Evolutionary conservation across 164 flowering plant genomes (phyloP).

Genomic region (Sextonia rubra): DNA sequence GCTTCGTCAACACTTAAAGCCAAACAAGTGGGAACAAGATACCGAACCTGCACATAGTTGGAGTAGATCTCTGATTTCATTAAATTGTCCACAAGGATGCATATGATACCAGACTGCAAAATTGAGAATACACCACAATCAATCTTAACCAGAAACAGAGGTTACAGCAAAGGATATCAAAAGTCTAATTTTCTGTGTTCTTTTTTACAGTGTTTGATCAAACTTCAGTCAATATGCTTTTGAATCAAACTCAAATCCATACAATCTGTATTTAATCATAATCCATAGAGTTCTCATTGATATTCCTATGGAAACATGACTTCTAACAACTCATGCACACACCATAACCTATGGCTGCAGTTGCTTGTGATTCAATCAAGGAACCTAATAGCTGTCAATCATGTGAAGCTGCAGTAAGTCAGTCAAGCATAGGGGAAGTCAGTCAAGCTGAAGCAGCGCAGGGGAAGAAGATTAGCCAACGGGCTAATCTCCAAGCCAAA

Average conservation of each 20-base stretch:
- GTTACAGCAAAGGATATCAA: not conserved
- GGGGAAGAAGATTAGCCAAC: too few relatives aligned
- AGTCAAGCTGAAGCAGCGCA: too few relatives aligned
- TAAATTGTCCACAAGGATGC: slow-evolving; percentile 56
- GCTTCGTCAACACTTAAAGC: not conserved
- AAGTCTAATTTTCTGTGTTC: not conserved
- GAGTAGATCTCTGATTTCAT: slow-evolving; percentile 66
- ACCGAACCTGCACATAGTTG: slow-evolving; percentile 67
- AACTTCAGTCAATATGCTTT: not conserved
- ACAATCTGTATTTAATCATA: not conserved
- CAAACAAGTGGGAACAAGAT: not conserved
- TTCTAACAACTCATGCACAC: not conserved
- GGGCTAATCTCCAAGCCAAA: too few relatives aligned
- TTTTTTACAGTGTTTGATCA: not conserved
- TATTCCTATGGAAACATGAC: not conserved
- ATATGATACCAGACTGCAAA: slow-evolving; percentile 64
- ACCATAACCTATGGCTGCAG: not conserved
- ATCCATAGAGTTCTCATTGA: not conserved
- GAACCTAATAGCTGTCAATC: not conserved
- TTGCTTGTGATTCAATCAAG: not conserved
- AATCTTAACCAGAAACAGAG: not conserved
- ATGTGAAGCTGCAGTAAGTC: not conserved
- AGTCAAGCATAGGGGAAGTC: not conserved
- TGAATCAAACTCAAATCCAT: not conserved
- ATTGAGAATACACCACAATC: slow-evolving; percentile 11